Evolutionary conservation across 257 asterid species (phyloP), one percentile per base, ranked within the genome.

Genomic region (Verbena officinalis): DNA sequence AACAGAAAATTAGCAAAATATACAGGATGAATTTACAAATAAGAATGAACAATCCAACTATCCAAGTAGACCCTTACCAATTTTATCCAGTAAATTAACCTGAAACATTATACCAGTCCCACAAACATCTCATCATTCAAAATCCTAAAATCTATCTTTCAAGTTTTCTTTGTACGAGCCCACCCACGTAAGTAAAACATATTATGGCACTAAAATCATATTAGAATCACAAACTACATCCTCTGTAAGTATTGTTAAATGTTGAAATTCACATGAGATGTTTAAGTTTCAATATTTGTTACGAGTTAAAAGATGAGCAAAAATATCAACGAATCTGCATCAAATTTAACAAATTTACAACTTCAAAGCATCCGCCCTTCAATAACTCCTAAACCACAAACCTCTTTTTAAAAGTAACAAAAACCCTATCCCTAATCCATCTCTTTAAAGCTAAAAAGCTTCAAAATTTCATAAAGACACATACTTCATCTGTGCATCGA

Each of bases 381-480:
- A 14, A 11, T 36, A 45, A 75, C 59, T 22, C 67, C 38, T 36
- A 71, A 52, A 24, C 65, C 75, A 31, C 23, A 60, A 55, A 24
- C 50, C 62, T 33, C 14, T 46, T 62, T 2, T 9, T 22, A 49
- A 36, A 27, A 50, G n/a, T n/a, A n/a, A 38, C 4, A 33, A 11
- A 8, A 45, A 0, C 50, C 70, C 52, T 19, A 10, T 19, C 36
- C 30, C 23, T 11, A 64, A 70, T 65, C 70, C 38, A 36, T 24
- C 22, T n/a, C 40, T 22, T 51, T 34, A 52, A 39, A 31, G 62
- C 62, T 14, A 15, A 22, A 33, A 45, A 59, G 55, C 40, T 17
- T 44, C 49, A 19, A 17, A 55, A 68, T 68, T 38, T 60, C 36
- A 67, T 38, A 75, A 70, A 31, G 59, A 76, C 69, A 73, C 65